Base-by-base conservation (phyloP, 768 basidiomycete genomes). In the Fomitopsis pulvina region DNA sequence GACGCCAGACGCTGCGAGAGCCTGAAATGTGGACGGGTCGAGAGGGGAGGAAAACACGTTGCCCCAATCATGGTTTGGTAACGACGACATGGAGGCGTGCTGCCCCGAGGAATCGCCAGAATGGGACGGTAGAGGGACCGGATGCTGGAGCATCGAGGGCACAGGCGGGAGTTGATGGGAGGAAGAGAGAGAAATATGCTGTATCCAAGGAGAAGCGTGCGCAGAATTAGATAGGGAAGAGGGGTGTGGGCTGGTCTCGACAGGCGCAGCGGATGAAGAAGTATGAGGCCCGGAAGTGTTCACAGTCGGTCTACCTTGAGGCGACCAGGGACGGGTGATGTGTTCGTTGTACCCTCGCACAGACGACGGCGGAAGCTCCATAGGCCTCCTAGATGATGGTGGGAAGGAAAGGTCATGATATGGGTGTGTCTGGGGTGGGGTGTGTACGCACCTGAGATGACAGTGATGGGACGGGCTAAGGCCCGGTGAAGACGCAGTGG, bases 11-110 rank as follows among this genome's bases (percentile, higher is more conserved):
- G 83, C 76, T 11, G 79, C 74, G 38, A 87, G 74, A 29, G 77
- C 74, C 34, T 80, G 76, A 57, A 84, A 85, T 28, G 80, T 67
- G 39, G 74, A 62, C 5, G 82, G 79, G 52, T 82, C 74, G 44
- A 86, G 69, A 2, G 86, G 79, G 3, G 76, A 62, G n/a, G 83
- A 70, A 63, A 84, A 85, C 18, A 85, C 46, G 55, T 71, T 68
- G 22, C 64, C 67, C 85, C 85, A 87, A 28, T 74, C 72, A n/a
- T 62, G 62, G 47, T 50, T 57, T 68, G 52, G 68, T 56, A 52
- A 37, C 21, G 59, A 48, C 45, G 58, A 56, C 24, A 57, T 29
- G 32, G 59, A 34, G 56, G 52, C 58, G 42, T 59, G 54, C 52
- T 67, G 52, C 48, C 52, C 48, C 30, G 56, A 50, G 22, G 18